phyloP scores from a whole-genome alignment of 768 basidiomycete genomes.

The Russula brevipes region DNA sequence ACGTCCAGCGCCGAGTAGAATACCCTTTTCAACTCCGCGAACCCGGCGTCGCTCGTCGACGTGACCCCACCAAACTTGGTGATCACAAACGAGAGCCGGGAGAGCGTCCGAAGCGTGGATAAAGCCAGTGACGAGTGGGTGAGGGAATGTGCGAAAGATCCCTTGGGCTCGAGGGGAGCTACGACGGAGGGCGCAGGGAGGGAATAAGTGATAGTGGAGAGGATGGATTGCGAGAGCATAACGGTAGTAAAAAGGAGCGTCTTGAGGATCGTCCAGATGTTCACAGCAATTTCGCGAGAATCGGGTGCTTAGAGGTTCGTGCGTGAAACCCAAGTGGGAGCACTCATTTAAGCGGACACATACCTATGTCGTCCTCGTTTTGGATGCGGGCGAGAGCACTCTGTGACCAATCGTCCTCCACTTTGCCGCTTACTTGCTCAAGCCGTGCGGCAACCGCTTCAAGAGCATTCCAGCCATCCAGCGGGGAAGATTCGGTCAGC shows the following conservation, averaged over 20 bases:
- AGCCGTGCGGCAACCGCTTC: constrained; percentile 24
- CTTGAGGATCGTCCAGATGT: constrained; percentile 66
- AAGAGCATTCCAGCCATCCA: constrained; percentile 29
- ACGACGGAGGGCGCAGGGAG: constrained; percentile 1
- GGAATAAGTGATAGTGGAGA: constrained; percentile 49
- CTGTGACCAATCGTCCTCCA: constrained; percentile 31
- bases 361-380: constrained; percentile 33
- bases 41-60: constrained; percentile 47
- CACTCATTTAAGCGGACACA: neutral
- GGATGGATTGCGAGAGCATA: constrained; percentile 60
- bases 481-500: constrained; percentile 28
- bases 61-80: constrained; percentile 75
- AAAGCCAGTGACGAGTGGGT: constrained; percentile 49
- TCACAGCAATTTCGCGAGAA: constrained; percentile 41
- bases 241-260: constrained; percentile 68
- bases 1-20: constrained; percentile 79
- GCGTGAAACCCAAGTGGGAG: neutral
- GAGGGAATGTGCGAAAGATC: constrained; percentile 4
- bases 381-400: constrained; percentile 28
- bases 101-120: constrained; percentile 51
- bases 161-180: neutral
- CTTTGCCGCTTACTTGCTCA: constrained; percentile 22
- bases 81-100: constrained; percentile 69
- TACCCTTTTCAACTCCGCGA: constrained; percentile 65
- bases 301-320: constrained; percentile 36